Conservation (phyloP, 2,329 filamentous ascomycete species). For the Pezicula neosporulosa region DNA sequence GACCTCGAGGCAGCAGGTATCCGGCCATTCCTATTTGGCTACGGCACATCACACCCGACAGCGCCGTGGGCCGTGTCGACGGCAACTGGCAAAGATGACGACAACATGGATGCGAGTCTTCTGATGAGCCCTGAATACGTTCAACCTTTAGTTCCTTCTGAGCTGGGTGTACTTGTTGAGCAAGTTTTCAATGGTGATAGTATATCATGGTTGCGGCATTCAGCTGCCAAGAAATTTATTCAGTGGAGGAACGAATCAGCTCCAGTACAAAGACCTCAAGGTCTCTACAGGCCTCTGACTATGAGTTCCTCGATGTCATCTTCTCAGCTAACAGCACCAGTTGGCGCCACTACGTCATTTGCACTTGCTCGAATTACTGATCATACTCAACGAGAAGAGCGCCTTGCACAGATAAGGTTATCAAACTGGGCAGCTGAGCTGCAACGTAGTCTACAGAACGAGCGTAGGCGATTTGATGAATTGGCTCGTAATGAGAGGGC, state of each 20-base stretch:
- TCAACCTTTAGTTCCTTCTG: conserved; percentile 73
- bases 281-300: conserved; percentile 34
- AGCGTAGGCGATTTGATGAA: conserved; percentile 65
- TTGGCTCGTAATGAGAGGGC: conserved; percentile 60
- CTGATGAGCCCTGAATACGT: conserved; percentile 92
- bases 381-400: conserved; percentile 56
- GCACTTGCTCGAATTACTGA: conserved; percentile 59
- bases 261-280: conserved; percentile 22
- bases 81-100: conserved; percentile 64
- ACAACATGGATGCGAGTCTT: conserved; percentile 87
- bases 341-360: conserved; percentile 41
- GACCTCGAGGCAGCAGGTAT: conserved; percentile 56
- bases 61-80: conserved; percentile 77
- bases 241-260: conserved; percentile 55
- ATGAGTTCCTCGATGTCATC: conserved; percentile 13
- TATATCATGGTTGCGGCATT: conserved; percentile 76
- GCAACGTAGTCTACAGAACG: conserved; percentile 70
- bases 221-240: conserved; percentile 77
- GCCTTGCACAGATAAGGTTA: conserved; percentile 64
- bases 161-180: conserved; percentile 67
- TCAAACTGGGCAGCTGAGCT: conserved; percentile 81
- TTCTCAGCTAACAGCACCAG: conserved; percentile 22
- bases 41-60: conserved; percentile 23
- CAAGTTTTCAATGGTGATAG: conserved; percentile 76
- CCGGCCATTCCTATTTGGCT: conserved; percentile 61